Conservation (phyloP, 495 filamentous ascomycete species). For the Patellaria atrata region DNA sequence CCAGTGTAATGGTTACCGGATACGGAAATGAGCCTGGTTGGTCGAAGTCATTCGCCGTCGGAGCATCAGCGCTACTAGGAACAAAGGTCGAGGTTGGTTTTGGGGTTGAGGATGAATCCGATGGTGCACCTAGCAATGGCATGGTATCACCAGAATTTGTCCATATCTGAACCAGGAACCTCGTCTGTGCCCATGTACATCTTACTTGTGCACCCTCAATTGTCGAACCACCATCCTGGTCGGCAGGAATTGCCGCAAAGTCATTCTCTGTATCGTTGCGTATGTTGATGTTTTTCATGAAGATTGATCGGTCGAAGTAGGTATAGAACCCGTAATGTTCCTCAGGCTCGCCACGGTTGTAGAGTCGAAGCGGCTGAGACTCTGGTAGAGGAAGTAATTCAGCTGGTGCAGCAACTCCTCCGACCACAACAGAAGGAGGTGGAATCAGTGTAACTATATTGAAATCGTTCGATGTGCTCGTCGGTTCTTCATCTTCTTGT, state of each 20-base stretch:
- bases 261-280: slow-evolving; percentile 1
- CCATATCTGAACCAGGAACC: slow-evolving; percentile 87
- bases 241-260: slow-evolving; percentile 32
- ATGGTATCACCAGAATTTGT: slow-evolving; percentile 31
- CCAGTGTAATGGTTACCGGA: slow-evolving; percentile 64
- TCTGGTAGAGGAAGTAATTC: slow-evolving; percentile 50
- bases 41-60: slow-evolving; percentile 38
- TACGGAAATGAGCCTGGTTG: slow-evolving; percentile 72
- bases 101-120: slow-evolving; percentile 5
- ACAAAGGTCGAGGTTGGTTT: slow-evolving; percentile 7
- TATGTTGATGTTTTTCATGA: slow-evolving; percentile 49
- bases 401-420: slow-evolving; percentile 59
- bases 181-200: slow-evolving; percentile 70
- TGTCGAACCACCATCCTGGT: slow-evolving; percentile 50
- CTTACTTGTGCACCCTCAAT: slow-evolving; percentile 45
- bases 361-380: slow-evolving; percentile 73
- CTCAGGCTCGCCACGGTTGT: slow-evolving; percentile 58
- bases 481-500: slow-evolving; percentile 3
- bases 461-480: slow-evolving; percentile 22
- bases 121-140: slow-evolving; percentile 7
- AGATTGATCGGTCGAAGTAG: slow-evolving; percentile 81
- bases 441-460: slow-evolving; percentile 43
- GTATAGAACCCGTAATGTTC: slow-evolving; percentile 94
- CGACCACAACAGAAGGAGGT: slow-evolving; percentile 40
- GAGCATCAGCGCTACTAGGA: slow-evolving; percentile 27